phyloP scores from a whole-genome alignment of 2,329 filamentous ascomycete genomes.

The Claviceps arundinis region DNA sequence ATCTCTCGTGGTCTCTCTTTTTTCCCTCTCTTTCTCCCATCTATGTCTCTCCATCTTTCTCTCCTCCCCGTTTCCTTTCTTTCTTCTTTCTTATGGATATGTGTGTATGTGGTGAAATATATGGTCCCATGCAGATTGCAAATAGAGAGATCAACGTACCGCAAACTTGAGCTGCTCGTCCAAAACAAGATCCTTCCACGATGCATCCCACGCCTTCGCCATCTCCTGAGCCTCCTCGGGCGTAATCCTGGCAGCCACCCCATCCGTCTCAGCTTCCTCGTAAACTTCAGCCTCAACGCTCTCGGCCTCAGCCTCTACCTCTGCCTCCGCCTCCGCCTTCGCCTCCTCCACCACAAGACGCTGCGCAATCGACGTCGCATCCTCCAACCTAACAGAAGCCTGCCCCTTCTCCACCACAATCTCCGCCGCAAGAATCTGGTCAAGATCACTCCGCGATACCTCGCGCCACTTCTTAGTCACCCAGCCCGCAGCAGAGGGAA shows the following conservation, averaged over 20 bases:
- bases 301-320: slow-evolving; percentile 23
- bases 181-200: slow-evolving; percentile 47
- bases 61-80: background rate
- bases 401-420: slow-evolving; percentile 28
- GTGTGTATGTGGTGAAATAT: background rate
- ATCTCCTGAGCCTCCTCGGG: slow-evolving; percentile 28
- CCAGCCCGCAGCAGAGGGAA: slow-evolving; percentile 16
- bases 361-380: slow-evolving; percentile 18
- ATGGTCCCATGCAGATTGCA: background rate
- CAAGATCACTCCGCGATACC: slow-evolving; percentile 20
- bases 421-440: slow-evolving; percentile 21
- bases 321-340: too few relatives aligned
- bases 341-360: background rate
- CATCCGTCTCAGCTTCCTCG: background rate
- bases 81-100: background rate
- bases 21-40: background rate
- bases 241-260: background rate
- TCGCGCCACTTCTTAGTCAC: slow-evolving; percentile 20
- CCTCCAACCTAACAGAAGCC: slow-evolving; percentile 23
- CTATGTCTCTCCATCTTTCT: background rate
- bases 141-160: slow-evolving; percentile 34
- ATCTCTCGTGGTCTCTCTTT: background rate
- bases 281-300: background rate
- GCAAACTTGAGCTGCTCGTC: slow-evolving; percentile 56
- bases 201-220: slow-evolving; percentile 32